Base-by-base conservation (phyloP, 768 basidiomycete species). In the Boletus sp. region DNA sequence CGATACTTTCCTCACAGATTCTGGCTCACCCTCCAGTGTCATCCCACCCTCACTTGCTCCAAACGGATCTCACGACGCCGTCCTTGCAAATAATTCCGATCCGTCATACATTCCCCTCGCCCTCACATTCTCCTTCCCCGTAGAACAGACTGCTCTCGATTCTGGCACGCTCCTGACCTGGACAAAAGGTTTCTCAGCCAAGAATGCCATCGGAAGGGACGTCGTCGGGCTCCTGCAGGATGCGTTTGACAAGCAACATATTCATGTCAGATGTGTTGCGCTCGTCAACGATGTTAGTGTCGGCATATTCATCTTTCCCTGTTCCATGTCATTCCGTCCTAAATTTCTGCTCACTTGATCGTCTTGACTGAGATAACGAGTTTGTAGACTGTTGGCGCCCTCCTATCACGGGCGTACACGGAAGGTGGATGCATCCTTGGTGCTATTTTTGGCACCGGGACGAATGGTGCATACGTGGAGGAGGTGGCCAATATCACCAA, bases 401-500 rank as follows among this genome's bases (percentile, higher is more conserved):
- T 98, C 42, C 77, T 99, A 29, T 95, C 95, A 11, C 83, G 93
- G 43, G 90, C 94, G 9, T 99, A 99, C 68, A 90, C 89, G n/a
- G 82, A 85, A 4, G 97, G 97, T 19, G 90, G 90, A 7, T 96
- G 92, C 64, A 76, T 93, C 15, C 81, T 95, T 33, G 90, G 88
- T 44, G 88, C 88, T 51, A 98, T 98, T 64, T 98, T 98, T 68
- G 97, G 97, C 25, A 99, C 97, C 0, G 97, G 97, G 17, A 98
- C 97, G 6, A 99, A 99, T 66, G 97, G 97, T 30, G 97, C 97
- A 11, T 99, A 97, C 72, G 83, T 99, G 46, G 96, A 98, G 70
- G 80, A 89, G 60, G 75, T 94, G 30, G 78, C 82, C 47, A 93
- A 92, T 47, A 85, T 98, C 66, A 84, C 78, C 38, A 98, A 98